Evolutionary conservation across 2,329 filamentous ascomycete species (phyloP), one percentile per base, ranked within the genome.

Genomic region (Monilinia fructicola): DNA sequence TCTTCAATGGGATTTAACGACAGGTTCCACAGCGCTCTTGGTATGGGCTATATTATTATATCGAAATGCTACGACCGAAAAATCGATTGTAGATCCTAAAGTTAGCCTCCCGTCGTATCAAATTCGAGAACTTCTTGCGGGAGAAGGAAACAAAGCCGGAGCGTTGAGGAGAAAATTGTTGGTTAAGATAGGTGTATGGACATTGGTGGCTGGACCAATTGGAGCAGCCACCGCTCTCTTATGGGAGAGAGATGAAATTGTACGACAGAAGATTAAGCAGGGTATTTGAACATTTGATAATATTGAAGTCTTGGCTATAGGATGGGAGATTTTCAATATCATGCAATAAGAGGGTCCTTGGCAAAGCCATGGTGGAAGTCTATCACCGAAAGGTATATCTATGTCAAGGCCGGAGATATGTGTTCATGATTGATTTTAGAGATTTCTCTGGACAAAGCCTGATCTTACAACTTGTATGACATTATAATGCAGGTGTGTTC

Each of bases 1-100:
- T 68, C 69, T 85, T 40, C 78, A 82, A 46, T 84, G 81, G 79
- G 82, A 85, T 70, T 74, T 82, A 14, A 72, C 81, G 54, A 76
- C 81, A 42, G 81, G 80, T 1, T 78, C 78, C 0, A 67, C 71
- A 0, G 78, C 79, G 1, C 73, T 82, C 26, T 62, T 83, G 26
- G 44, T 82, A 6, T 85, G 83, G 83, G 78, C 79, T 4, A 62
- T 79, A 4, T 74, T 76, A 3, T 64, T 83, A 23, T 77, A 75
- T 56, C 35, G 73, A 23, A 75, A 69, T 42, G 73, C 76, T 12
- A 68, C 68, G 6, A 70, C 56, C 0, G 71, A 73, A 23, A 72
- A 69, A 44, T 6, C 54, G 4, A 61, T 72, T 16, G 67, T 69
- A 31, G 69, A 66, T 64, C 68, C 69, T 6, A 69, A 63, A 18